Evolutionary conservation across 805 yeast species (phyloP).

Genomic region (Teunomyces tritomae): DNA sequence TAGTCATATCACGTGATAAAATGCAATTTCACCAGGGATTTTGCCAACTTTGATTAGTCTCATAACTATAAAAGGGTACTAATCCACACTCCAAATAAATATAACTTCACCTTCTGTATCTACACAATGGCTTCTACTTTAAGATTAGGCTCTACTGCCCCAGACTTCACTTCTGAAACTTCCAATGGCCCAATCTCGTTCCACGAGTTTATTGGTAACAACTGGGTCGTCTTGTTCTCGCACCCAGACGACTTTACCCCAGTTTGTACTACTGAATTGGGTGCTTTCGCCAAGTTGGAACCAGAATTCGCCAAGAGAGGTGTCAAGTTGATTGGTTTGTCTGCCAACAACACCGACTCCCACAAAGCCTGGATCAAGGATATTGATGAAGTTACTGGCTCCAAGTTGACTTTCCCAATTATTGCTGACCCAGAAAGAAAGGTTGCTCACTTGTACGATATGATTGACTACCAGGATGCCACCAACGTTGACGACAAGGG

Average conservation of each 20-base stretch:
- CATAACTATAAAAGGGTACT: background rate
- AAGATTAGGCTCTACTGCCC: slow-evolving; percentile 83
- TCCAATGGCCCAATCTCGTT: slow-evolving; percentile 81
- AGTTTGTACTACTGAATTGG: slow-evolving; percentile 93
- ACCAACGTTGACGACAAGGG: slow-evolving; percentile 66
- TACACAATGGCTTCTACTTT: slow-evolving; percentile 18
- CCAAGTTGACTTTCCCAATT: slow-evolving; percentile 81
- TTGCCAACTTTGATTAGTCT: background rate
- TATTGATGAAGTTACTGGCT: slow-evolving; percentile 80
- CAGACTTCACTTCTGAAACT: slow-evolving; percentile 81
- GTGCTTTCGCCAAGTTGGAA: slow-evolving; percentile 87
- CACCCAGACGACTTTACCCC: slow-evolving; percentile 98
- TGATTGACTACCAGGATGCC: slow-evolving; percentile 85
- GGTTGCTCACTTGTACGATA: slow-evolving; percentile 79
- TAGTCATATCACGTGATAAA: background rate
- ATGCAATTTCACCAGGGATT: slow-evolving; percentile 2
- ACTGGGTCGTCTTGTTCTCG: slow-evolving; percentile 86
- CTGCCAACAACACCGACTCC: slow-evolving; percentile 77
- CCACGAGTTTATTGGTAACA: slow-evolving; percentile 82
- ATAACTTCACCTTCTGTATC: background rate
- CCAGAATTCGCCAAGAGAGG: slow-evolving; percentile 84
- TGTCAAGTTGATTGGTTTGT: slow-evolving; percentile 84
- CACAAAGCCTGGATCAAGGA: slow-evolving; percentile 89
- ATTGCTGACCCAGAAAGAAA: slow-evolving; percentile 84
- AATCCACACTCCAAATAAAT: background rate